Conservation (phyloP, 257 asterid genomes). For the Perilla frutescens region DNA sequence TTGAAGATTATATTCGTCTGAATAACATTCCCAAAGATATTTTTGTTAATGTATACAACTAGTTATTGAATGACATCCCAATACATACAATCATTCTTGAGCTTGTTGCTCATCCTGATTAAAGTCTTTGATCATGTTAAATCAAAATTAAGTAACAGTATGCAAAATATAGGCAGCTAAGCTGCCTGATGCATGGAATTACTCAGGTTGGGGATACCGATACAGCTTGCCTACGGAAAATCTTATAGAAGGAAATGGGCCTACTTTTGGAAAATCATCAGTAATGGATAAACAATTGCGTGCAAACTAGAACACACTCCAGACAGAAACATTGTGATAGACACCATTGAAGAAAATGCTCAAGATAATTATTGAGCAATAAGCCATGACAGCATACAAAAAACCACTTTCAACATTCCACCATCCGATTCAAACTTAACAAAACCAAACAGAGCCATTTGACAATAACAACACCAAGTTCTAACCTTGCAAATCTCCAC, state of each 20-base stretch:
- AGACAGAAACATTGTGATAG: background rate
- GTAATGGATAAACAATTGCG: background rate
- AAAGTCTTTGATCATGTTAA: conserved; percentile 1
- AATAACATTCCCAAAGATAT: background rate
- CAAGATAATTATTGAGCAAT: background rate
- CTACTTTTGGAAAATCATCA: background rate
- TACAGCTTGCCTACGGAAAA: background rate
- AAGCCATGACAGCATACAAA: background rate
- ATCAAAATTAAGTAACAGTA: conserved; percentile 6
- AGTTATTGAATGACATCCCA: background rate
- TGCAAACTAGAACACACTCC: background rate
- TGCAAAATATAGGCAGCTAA: background rate
- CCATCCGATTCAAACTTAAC: background rate
- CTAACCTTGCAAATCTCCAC: conserved; percentile 62
- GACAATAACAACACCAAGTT: conserved; percentile 3
- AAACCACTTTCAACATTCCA: background rate
- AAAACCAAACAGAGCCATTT: background rate
- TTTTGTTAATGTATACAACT: background rate
- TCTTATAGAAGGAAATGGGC: background rate
- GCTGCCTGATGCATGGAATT: background rate
- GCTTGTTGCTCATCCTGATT: background rate
- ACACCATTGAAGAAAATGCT: background rate
- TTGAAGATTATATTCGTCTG: background rate
- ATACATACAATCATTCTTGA: background rate
- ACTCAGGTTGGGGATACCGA: background rate